Base-by-base conservation (phyloP, 768 basidiomycete genomes). In the Lactarius deliciosus region DNA sequence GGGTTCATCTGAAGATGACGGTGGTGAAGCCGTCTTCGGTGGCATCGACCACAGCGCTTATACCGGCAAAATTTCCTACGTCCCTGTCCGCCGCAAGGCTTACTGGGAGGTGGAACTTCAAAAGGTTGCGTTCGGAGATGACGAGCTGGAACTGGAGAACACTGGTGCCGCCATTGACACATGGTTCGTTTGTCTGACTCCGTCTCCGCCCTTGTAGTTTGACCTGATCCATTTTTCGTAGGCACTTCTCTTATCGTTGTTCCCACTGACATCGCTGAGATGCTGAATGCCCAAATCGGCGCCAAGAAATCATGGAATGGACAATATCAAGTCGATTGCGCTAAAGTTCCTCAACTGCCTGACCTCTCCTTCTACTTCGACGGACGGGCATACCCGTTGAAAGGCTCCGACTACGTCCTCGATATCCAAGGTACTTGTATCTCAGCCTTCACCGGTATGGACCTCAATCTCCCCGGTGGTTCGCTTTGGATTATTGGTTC, bases 41-140 rank as follows among this genome's bases (percentile, higher is more conserved):
- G 96, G 95, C 53, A 83, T 98, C 68, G 95, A 99, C 76, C 61
- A 77, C 13, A 71, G 71, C 30, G 90, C 92, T 40, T 98, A 91
- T 80, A 84, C 76, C 5, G 97, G 97, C 76, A 80, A 87, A 74
- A 83, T 99, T 66, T 73, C 76, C 28, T 98, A 98, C 73, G 94
- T 90, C 36, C 96, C 97, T 60, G 82, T 99, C 61, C 89, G 96
- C 72, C 86, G 94, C 72, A 94, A 92, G 83, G 97, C 94, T 5
- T 98, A 97, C 79, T 97, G 96, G 96, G 96, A 98, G 78, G 94
- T 98, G 56, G 94, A 97, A 76, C 89, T 99, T 32, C 83, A 92
- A 79, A 88, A 88, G 76, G 82, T 99, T 68, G 72, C 79, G 4
- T 96, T 99, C 64, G 97, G 96, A 57, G 81, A 88, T 54, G 96